Evolutionary conservation across 192 early-diverging fungal genomes (phyloP).

Genomic region (Helicostylum pulchrum): DNA sequence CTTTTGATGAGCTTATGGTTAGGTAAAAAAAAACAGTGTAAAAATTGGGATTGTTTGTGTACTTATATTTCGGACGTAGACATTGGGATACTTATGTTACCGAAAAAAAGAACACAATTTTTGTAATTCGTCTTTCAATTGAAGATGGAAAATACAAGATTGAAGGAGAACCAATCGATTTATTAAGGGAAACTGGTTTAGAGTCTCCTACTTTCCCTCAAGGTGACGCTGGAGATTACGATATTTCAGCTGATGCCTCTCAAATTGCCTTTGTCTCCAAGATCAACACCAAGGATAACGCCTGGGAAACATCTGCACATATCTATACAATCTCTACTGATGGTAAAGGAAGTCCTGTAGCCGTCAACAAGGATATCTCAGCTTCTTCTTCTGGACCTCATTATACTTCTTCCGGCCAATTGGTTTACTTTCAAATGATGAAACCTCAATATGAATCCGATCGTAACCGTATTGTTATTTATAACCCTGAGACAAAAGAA

Average conservation of each 20-base stretch:
- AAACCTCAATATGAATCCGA: slow-evolving; percentile 73
- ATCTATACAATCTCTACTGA: slow-evolving; percentile 62
- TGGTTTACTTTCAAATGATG: slow-evolving; percentile 77
- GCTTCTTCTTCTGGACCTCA: slow-evolving; percentile 63
- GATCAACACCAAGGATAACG: slow-evolving; percentile 54
- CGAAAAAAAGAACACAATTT: slow-evolving; percentile 62
- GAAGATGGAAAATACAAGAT: slow-evolving; percentile 40
- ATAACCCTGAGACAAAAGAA: slow-evolving; percentile 39
- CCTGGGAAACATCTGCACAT: slow-evolving; percentile 75
- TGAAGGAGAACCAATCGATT: slow-evolving; percentile 47
- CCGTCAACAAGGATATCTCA: slow-evolving; percentile 42
- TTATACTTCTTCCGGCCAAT: slow-evolving; percentile 61
- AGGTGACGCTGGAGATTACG: slow-evolving; percentile 60
- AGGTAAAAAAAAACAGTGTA: slow-evolving; percentile 17
- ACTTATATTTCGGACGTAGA: slow-evolving; percentile 19
- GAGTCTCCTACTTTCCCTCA: slow-evolving; percentile 49
- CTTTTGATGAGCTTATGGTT: slow-evolving; percentile 72
- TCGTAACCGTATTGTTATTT: slow-evolving; percentile 65
- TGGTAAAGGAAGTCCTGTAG: slow-evolving; percentile 43
- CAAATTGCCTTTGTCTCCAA: slow-evolving; percentile 72
- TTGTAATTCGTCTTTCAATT: slow-evolving; percentile 43
- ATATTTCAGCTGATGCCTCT: slow-evolving; percentile 61
- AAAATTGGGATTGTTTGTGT: not conserved
- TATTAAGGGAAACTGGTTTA: slow-evolving; percentile 49
- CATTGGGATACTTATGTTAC: slow-evolving; percentile 75